Evolutionary conservation across 805 yeast species (phyloP).

Genomic region (Candida lessepsii): DNA sequence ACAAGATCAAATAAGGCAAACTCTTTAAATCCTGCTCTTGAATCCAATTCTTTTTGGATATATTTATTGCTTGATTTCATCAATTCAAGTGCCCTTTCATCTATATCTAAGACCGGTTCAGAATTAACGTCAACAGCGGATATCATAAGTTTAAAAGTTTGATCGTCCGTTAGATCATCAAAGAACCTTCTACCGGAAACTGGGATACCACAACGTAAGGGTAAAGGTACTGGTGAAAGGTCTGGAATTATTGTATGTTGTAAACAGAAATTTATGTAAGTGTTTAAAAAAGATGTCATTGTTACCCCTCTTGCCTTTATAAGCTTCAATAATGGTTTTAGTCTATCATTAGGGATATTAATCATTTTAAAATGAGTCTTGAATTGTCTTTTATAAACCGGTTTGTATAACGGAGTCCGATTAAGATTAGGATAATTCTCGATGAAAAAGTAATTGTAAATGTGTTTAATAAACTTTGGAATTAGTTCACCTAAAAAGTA

Average conservation of each 20-base stretch:
- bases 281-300: constrained; percentile 12
- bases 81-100: constrained; percentile 1
- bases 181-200: constrained; percentile 13
- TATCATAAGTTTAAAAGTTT: constrained; percentile 5
- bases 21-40: not conserved
- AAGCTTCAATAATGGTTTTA: not conserved
- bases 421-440: constrained; percentile 9
- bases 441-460: constrained; percentile 1
- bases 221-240: not conserved
- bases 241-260: constrained; percentile 7
- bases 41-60: not conserved
- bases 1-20: constrained; percentile 5
- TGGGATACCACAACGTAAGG: not conserved
- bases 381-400: not conserved
- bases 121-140: not conserved
- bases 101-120: not conserved
- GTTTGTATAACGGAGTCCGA: constrained; percentile 7
- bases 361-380: constrained; percentile 4
- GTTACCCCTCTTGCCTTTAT: constrained; percentile 8
- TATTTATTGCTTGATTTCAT: constrained; percentile 1
- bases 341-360: constrained; percentile 2
- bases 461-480: not conserved
- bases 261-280: constrained; percentile 11
- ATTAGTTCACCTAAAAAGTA: not conserved
- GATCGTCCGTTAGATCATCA: not conserved